phyloP scores from a whole-genome alignment of 1,284 basidiomycete genomes.

The Wallemia ichthyophaga region DNA sequence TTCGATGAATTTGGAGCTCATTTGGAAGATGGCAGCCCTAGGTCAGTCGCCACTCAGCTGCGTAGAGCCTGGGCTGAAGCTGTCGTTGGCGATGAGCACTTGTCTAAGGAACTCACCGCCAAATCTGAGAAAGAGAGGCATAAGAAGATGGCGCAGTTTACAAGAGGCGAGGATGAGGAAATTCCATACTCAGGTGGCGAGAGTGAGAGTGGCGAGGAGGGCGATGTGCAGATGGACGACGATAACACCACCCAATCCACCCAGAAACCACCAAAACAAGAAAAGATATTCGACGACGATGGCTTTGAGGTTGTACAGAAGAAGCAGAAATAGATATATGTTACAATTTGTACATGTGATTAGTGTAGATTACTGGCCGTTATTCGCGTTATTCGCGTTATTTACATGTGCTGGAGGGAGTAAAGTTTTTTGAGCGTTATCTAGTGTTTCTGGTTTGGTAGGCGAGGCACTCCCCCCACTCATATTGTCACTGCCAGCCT shows the following conservation, averaged over 20 bases:
- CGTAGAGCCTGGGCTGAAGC: constrained; percentile 7
- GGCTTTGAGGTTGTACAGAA: neutral
- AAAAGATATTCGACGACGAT: neutral
- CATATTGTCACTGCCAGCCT: too few species aligned
- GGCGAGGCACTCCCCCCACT: too few species aligned
- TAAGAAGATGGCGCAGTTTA: constrained; percentile 23
- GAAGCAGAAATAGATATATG: constrained; percentile 2
- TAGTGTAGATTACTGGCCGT: neutral
- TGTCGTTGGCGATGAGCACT: constrained; percentile 1
- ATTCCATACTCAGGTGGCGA: constrained; percentile 16
- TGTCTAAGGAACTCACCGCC: constrained; percentile 33
- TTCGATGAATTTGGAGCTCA: constrained; percentile 51
- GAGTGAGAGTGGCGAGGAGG: constrained; percentile 24
- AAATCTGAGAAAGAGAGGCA: constrained; percentile 25
- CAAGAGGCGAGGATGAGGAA: constrained; percentile 17
- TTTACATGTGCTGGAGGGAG: neutral
- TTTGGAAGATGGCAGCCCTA: constrained; percentile 49
- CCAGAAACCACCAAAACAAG: neutral
- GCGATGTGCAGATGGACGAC: constrained; percentile 20
- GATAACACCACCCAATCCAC: constrained; percentile 8
- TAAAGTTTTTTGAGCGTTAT: too few species aligned
- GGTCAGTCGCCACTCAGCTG: constrained; percentile 30
- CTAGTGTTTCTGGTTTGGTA: too few species aligned
- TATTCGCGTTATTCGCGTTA: too few species aligned
- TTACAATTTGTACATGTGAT: constrained; percentile 2